Percentiles rank a stretch among this genome's conserved stretches.
Evolutionary conservation across 2,329 filamentous ascomycete species (phyloP).

Genomic region (Stagonosporopsis tanaceti): DNA sequence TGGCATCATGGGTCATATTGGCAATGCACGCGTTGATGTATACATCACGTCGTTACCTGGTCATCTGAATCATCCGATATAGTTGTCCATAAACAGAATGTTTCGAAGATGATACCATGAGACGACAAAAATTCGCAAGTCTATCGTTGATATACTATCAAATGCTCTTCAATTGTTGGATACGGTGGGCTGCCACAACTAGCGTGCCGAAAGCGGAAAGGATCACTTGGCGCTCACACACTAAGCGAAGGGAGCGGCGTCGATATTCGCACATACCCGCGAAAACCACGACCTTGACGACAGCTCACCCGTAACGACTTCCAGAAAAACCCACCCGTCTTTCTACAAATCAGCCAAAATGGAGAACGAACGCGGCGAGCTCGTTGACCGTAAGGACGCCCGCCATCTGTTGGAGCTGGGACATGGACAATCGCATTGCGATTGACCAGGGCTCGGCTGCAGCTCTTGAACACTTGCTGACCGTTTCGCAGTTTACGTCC

Average conservation of each 20-base stretch:
- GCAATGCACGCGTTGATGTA: no score
- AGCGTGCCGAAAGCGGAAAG: conserved; percentile 7
- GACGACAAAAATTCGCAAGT: not conserved
- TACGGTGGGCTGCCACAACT: not conserved
- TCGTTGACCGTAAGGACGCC: conserved; percentile 76
- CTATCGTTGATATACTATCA: no score
- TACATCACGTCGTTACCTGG: no score
- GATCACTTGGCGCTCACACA: conserved; percentile 9
- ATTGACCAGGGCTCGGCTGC: conserved; percentile 4
- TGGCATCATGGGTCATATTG: no score
- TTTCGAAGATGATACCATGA: not conserved
- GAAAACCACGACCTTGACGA: conserved; percentile 29
- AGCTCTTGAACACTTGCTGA: conserved; percentile 25
- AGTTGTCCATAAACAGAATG: no score
- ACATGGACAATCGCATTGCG: conserved; percentile 11
- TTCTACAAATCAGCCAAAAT: conserved; percentile 67
- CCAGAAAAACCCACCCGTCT: conserved; percentile 35
- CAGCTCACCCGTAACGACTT: conserved; percentile 36
- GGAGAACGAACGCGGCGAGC: conserved; percentile 99
- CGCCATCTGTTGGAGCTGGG: not conserved
- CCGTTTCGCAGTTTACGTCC: conserved; percentile 38
- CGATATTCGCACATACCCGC: conserved; percentile 15
- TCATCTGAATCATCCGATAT: no score
- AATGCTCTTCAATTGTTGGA: no score
- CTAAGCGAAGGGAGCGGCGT: conserved; percentile 13